These are phyloP conservation scores for Angomonas deanei DNA, from an alignment of 208 protist species.

Conservation along the genomic window DNA sequence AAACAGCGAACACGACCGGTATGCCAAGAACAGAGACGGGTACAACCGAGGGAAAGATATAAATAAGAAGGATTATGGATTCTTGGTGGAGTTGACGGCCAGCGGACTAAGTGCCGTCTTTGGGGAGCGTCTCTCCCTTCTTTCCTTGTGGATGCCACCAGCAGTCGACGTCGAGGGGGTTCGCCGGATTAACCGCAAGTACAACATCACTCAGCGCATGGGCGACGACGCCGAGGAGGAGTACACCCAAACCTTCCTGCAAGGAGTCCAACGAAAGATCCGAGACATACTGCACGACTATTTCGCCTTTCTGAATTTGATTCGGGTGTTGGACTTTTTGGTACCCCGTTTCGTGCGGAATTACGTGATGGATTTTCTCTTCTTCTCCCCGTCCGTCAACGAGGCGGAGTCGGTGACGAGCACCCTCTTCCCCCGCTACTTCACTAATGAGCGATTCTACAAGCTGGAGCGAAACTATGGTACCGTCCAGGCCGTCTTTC, in stretches of 20 bases:
- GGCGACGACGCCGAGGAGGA: background rate
- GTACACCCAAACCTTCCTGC: background rate
- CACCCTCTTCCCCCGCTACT: background rate
- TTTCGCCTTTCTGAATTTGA: background rate
- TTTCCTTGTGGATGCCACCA: background rate
- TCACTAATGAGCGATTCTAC: background rate
- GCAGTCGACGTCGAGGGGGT: background rate
- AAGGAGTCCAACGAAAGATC: too few relatives aligned
- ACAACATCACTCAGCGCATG: background rate
- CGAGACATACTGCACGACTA: background rate
- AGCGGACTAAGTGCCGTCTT: background rate
- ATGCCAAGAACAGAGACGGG: background rate
- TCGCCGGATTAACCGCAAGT: background rate
- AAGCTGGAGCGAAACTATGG: background rate
- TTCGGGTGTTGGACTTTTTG: background rate
- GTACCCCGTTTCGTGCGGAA: background rate
- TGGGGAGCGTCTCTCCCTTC: background rate
- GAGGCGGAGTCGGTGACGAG: background rate
- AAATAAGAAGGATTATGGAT: background rate
- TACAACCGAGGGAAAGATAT: background rate
- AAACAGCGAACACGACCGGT: background rate
- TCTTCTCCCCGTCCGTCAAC: background rate
- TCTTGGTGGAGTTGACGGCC: background rate
- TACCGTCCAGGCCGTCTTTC: background rate
- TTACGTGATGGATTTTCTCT: background rate